Evolutionary conservation across 139 green algal genomes (phyloP).

Genomic region (Astrephomene gubernaculifera): DNA sequence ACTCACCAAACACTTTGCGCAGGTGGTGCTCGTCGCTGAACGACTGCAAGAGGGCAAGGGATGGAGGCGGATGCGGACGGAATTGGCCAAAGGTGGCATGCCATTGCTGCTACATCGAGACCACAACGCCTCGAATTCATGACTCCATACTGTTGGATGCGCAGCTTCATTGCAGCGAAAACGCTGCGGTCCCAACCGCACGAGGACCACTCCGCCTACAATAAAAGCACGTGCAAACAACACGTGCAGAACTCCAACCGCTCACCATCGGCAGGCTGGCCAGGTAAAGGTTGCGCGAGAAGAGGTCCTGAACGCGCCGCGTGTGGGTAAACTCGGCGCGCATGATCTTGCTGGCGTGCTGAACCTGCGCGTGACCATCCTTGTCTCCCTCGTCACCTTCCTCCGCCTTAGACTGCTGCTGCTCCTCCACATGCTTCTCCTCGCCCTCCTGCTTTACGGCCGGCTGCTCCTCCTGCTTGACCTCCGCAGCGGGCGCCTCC

Average conservation of each 20-base stretch:
- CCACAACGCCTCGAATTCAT: too few relatives aligned
- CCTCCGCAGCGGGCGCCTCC: background rate
- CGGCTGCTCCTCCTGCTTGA: slow-evolving; percentile 6
- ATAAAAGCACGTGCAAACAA: too few relatives aligned
- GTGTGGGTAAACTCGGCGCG: slow-evolving; percentile 59
- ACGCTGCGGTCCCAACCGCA: too few relatives aligned
- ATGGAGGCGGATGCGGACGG: too few relatives aligned
- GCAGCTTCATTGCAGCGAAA: too few relatives aligned
- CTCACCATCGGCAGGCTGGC: slow-evolving; percentile 57
- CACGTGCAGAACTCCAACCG: too few relatives aligned
- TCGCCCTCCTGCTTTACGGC: background rate
- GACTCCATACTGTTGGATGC: too few relatives aligned
- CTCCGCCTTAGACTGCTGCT: slow-evolving; percentile 10
- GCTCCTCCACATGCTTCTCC: background rate
- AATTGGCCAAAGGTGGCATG: too few relatives aligned
- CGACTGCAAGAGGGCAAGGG: slow-evolving; percentile 13
- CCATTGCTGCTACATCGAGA: too few relatives aligned
- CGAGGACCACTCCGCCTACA: too few relatives aligned
- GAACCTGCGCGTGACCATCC: background rate
- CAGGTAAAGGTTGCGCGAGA: slow-evolving; percentile 66
- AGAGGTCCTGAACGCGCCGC: slow-evolving; percentile 57
- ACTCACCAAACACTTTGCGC: slow-evolving; percentile 41
- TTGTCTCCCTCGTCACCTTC: background rate
- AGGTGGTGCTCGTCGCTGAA: slow-evolving; percentile 1
- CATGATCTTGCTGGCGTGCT: slow-evolving; percentile 54